Evolutionary conservation across 2,329 filamentous ascomycete species (phyloP), one percentile per base, ranked within the genome.

Genomic region (Penicillium corylophilum): DNA sequence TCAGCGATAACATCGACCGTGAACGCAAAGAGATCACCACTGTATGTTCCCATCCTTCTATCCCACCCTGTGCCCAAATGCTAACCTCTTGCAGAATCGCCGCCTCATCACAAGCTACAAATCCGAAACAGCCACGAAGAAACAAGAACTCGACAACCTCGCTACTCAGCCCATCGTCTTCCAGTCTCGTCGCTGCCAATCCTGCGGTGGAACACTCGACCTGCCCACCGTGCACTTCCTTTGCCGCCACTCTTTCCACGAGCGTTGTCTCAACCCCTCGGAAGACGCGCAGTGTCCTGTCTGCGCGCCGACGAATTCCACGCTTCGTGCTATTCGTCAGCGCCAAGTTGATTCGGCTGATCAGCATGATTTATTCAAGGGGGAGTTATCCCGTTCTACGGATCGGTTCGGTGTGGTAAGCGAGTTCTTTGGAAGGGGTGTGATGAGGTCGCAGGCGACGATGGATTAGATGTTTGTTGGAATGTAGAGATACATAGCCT

Each of bases 191-290:
- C 83, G 94, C 46, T 99, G 94, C 70, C 86, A 88, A 24, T 86
- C 88, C 46, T 99, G 94, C 69, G 85, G 84, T 15, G 82, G 85
- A 33, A 80, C 83, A 23, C 79, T 97, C 16, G 92, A 96, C 59
- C 78, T 97, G 12, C 94, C 94, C 0, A 89, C 87, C 0, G 92
- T 99, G 43, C 94, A 99, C 69, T 99, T 99, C 70, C 74, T 99
- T 57, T 99, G 94, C 77, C 96, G 95, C 71, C 94, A 99, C 71
- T 92, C 87, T 54, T 99, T 96, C 78, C 94, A 99, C 69, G 90
- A 95, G 74, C 82, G 89, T 41, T 99, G 93, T 71, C 76, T 99
- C 38, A 89, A 89, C 66, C 77, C 5, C 77, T 78, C 10, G 46
- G 79, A 83, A 9, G 78, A 83, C 35, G 81, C 86, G 0, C 91